A percentile compares a stretch with the other conserved stretches of the same genome.
Evolutionary conservation across 345 rosid species (phyloP).

Genomic region (Euphorbia peplus): DNA sequence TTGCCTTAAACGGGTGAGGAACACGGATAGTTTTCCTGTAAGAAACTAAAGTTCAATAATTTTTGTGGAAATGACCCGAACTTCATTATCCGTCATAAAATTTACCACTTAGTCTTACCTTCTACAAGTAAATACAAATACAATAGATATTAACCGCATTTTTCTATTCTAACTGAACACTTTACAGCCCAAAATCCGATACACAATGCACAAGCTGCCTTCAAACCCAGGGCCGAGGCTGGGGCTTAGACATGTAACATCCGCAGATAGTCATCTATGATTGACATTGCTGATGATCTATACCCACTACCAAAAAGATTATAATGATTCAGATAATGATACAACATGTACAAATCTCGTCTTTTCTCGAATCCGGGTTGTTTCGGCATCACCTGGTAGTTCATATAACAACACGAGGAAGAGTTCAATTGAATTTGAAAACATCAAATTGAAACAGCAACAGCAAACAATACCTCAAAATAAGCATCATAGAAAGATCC

Average conservation of each 20-base stretch:
- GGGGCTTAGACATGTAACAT: slow-evolving; percentile 41
- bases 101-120: too few species aligned
- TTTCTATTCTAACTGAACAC: too few species aligned
- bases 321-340: slow-evolving; percentile 92
- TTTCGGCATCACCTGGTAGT: slow-evolving; percentile 73
- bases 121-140: too few species aligned
- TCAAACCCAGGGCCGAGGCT: neutral
- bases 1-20: too few species aligned
- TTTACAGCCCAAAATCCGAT: too few species aligned
- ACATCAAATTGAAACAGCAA: neutral
- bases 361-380: slow-evolving; percentile 80
- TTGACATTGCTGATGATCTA: slow-evolving; percentile 73
- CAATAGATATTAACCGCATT: too few species aligned
- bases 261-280: slow-evolving; percentile 64
- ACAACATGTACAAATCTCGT: slow-evolving; percentile 66
- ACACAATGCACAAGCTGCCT: neutral
- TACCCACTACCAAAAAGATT: slow-evolving; percentile 89
- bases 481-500: slow-evolving; percentile 73
- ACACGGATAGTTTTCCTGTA: too few species aligned
- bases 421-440: neutral
- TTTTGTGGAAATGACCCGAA: too few species aligned
- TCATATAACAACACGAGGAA: neutral
- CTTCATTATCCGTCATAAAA: too few species aligned
- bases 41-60: too few species aligned
- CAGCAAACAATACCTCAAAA: slow-evolving; percentile 51